phyloP scores from a whole-genome alignment of 1,139 yeast species.

The Ogataea hybrid region DNA sequence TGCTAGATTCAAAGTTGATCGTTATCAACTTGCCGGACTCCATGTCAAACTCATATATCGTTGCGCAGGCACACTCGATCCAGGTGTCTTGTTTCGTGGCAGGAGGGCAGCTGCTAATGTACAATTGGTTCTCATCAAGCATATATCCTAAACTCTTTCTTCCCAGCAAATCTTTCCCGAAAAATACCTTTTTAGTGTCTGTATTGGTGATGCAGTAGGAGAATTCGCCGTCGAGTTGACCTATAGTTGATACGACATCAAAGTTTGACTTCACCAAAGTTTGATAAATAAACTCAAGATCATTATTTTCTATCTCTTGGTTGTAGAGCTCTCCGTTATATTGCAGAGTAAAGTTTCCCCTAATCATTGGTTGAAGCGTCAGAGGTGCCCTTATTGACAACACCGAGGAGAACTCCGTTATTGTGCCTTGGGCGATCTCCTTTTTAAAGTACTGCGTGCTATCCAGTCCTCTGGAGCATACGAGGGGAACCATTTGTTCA shows the following conservation, averaged over 20 bases:
- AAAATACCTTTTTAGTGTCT: constrained; percentile 45
- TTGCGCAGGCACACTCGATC: constrained; percentile 52
- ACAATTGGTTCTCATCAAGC: constrained; percentile 35
- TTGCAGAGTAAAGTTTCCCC: constrained; percentile 47
- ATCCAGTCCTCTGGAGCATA: constrained; percentile 58
- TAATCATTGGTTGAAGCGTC: constrained; percentile 61
- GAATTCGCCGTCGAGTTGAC: constrained; percentile 73
- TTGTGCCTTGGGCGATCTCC: constrained; percentile 12
- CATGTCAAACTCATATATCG: constrained; percentile 44
- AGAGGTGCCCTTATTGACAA: constrained; percentile 78
- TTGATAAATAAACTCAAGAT: constrained; percentile 44
- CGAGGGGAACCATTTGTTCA: constrained; percentile 39
- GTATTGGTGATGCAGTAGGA: constrained; percentile 57
- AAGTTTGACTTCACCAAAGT: constrained; percentile 19
- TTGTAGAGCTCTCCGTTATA: constrained; percentile 91
- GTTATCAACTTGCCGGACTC: constrained; percentile 16
- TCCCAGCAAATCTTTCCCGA: constrained; percentile 85
- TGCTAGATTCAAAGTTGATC: constrained; percentile 20
- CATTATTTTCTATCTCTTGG: constrained; percentile 48
- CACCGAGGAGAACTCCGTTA: constrained; percentile 61
- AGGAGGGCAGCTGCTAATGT: constrained; percentile 46
- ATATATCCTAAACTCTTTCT: constrained; percentile 66
- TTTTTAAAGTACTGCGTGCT: constrained; percentile 30
- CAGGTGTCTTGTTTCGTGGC: constrained; percentile 34
- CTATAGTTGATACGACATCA: constrained; percentile 36